Conservation (phyloP, 495 filamentous ascomycete genomes). For the Penicillium malachiteum region DNA sequence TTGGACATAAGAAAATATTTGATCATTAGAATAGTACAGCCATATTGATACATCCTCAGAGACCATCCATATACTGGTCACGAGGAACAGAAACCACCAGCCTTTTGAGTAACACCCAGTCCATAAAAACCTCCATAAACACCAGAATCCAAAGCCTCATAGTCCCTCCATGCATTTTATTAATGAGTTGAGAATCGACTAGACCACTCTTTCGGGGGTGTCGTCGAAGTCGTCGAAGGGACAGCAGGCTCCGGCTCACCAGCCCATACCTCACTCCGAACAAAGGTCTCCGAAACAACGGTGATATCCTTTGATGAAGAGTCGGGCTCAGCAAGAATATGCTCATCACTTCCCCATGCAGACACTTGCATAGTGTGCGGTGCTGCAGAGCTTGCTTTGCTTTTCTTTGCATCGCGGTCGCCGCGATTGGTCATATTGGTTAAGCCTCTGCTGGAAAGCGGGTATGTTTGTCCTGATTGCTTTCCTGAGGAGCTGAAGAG, state of each 20-base stretch:
- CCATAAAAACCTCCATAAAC: background rate
- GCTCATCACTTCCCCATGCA: constrained; percentile 34
- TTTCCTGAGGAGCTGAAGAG: constrained; percentile 29
- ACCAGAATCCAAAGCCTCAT: background rate
- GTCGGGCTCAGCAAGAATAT: constrained; percentile 19
- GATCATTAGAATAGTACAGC: too few relatives aligned
- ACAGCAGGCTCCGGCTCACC: background rate
- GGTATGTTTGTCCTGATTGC: constrained; percentile 17
- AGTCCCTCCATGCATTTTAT: background rate
- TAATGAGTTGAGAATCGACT: constrained; percentile 1
- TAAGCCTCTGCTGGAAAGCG: constrained; percentile 18
- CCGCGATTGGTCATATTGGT: constrained; percentile 13
- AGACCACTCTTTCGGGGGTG: constrained; percentile 18
- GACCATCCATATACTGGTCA: too few relatives aligned
- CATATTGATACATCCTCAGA: too few relatives aligned
- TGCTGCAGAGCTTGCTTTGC: constrained; percentile 9
- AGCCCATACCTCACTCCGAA: constrained; percentile 27
- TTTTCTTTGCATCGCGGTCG: constrained; percentile 13
- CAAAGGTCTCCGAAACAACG: constrained; percentile 32
- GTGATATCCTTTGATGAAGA: constrained; percentile 24
- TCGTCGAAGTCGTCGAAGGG: background rate
- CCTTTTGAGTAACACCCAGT: too few relatives aligned
- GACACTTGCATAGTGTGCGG: constrained; percentile 17
- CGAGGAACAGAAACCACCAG: too few relatives aligned
- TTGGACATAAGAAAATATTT: too few relatives aligned